phyloP scores from a whole-genome alignment of 345 rosid species.

The Gossypium turneri region DNA sequence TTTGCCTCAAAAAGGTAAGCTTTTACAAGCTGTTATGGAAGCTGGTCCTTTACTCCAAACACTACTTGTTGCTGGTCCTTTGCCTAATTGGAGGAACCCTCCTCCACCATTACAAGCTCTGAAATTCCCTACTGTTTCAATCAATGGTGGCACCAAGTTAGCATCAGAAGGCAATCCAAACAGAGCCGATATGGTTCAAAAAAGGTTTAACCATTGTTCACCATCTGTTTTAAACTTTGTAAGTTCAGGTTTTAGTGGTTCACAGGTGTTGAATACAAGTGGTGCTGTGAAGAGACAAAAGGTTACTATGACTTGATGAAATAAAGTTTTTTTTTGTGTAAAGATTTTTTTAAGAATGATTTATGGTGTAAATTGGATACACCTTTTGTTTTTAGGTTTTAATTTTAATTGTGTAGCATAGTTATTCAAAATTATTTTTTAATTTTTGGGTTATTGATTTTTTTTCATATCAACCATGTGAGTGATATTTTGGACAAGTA shows the following conservation, averaged over 20 bases:
- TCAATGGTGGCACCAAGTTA: conserved; percentile 25
- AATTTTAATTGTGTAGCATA: conserved; percentile 13
- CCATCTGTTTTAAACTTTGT: conserved; percentile 46
- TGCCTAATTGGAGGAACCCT: conserved; percentile 91
- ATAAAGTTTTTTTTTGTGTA: background rate
- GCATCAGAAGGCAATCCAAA: conserved; percentile 6
- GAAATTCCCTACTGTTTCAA: conserved; percentile 49
- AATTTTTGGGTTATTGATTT: background rate
- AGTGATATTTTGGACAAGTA: too few relatives aligned
- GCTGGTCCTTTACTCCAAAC: conserved; percentile 81
- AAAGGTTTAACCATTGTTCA: conserved; percentile 29
- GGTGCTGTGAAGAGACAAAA: conserved; percentile 44
- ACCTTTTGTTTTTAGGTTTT: background rate
- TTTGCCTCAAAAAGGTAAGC: conserved; percentile 68
- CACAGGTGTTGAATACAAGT: conserved; percentile 19
- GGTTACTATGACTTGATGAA: conserved; percentile 38
- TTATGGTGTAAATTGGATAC: conserved; percentile 33
- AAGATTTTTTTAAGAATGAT: conserved; percentile 12
- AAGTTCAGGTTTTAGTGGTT: conserved; percentile 23
- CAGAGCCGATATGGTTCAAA: background rate
- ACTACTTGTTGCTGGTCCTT: conserved; percentile 74
- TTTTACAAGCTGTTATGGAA: conserved; percentile 61
- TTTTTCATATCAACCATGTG: too few relatives aligned
- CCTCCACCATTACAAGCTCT: conserved; percentile 73
- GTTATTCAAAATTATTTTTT: background rate